Evolutionary conservation across 352 stramenopile genomes (phyloP).

Genomic region (Globisporangium irregulare): DNA sequence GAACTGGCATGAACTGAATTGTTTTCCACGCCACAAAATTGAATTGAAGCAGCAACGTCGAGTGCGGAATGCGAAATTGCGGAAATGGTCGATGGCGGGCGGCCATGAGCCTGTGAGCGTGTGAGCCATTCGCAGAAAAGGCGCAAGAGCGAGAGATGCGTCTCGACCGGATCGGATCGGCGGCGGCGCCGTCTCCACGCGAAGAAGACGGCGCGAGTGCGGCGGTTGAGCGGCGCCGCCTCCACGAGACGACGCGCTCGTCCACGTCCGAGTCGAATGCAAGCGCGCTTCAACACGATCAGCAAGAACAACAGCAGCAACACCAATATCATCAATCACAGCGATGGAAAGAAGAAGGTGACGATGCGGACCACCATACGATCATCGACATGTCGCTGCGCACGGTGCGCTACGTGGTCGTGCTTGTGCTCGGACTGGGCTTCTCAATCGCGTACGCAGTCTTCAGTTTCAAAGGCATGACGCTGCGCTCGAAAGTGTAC

Average conservation of each 20-base stretch:
- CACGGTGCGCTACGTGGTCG: constrained; percentile 19
- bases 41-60: not conserved
- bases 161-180: constrained; percentile 10
- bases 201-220: constrained; percentile 1
- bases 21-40: not conserved
- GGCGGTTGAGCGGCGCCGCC: not conserved
- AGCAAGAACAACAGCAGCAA: not conserved
- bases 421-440: constrained; percentile 19
- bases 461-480: constrained; percentile 19
- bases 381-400: constrained; percentile 25
- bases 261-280: constrained; percentile 13
- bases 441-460: constrained; percentile 17
- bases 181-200: not conserved
- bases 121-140: constrained; percentile 12
- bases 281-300: not conserved
- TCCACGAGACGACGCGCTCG: constrained; percentile 1
- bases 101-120: not conserved
- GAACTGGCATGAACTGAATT: not conserved
- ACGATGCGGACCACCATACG: constrained; percentile 21
- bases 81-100: not conserved
- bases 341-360: constrained; percentile 14
- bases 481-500: constrained; percentile 9
- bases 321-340: not conserved
- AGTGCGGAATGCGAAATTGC: not conserved
- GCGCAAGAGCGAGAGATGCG: constrained; percentile 1